Evolutionary conservation across 495 filamentous ascomycete genomes (phyloP).

Genomic region (Penicillium desertorum): DNA sequence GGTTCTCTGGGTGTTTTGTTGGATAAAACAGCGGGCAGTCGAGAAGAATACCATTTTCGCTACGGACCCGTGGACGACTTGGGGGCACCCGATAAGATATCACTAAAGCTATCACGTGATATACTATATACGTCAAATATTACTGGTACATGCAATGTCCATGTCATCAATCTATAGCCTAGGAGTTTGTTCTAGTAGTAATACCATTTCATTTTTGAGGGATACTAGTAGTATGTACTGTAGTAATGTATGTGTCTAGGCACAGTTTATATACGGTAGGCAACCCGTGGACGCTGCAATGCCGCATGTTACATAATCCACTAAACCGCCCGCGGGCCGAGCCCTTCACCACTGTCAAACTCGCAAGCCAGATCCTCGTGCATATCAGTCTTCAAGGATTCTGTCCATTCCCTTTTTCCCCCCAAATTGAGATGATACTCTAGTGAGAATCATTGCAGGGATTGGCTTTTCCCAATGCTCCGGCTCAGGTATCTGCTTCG

Average conservation of each 20-base stretch:
- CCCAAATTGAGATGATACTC: slow-evolving; percentile 13
- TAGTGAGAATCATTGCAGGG: slow-evolving; percentile 8
- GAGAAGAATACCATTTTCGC: slow-evolving; percentile 2
- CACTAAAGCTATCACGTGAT: slow-evolving; percentile 10
- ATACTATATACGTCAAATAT: not conserved
- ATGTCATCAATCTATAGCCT: not conserved
- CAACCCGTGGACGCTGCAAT: not conserved
- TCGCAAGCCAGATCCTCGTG: not conserved
- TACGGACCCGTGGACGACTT: slow-evolving; percentile 1
- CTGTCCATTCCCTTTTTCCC: slow-evolving; percentile 1
- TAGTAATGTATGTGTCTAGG: not conserved
- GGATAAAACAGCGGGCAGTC: not conserved
- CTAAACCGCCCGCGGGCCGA: not conserved
- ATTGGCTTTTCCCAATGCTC: slow-evolving; percentile 39
- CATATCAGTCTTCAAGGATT: not conserved
- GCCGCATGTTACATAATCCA: slow-evolving; percentile 7
- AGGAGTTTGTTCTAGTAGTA: not conserved
- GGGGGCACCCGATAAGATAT: slow-evolving; percentile 22
- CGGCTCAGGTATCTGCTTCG: slow-evolving; percentile 35
- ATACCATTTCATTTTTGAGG: not conserved
- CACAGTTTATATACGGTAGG: no score
- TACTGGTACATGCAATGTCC: not conserved
- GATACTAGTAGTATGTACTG: not conserved
- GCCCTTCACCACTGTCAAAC: not conserved
- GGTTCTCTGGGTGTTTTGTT: not conserved